Conservation (phyloP, 2,329 filamentous ascomycete genomes). For the Trichoderma brevicompactum region DNA sequence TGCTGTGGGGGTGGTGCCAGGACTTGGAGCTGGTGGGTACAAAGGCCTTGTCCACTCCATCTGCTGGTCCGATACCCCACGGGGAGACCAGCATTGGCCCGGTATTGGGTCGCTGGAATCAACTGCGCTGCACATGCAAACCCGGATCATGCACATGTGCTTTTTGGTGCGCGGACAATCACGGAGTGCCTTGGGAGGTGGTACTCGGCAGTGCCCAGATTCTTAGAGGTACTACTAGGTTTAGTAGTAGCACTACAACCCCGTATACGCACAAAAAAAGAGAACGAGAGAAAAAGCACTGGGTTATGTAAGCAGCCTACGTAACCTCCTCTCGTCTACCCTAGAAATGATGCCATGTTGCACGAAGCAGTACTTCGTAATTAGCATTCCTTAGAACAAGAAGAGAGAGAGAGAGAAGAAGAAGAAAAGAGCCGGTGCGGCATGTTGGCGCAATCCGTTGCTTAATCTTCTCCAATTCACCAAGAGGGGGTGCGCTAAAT, state of each 20-base stretch:
- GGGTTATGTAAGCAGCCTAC: too few relatives aligned
- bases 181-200: neutral
- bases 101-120: conserved; percentile 1
- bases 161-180: neutral
- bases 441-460: neutral
- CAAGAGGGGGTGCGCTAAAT: neutral
- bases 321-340: too few relatives aligned
- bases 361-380: too few relatives aligned
- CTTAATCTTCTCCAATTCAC: conserved; percentile 2
- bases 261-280: too few relatives aligned
- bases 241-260: too few relatives aligned
- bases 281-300: too few relatives aligned
- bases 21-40: conserved; percentile 12
- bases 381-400: neutral
- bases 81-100: conserved; percentile 13
- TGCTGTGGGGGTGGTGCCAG: neutral
- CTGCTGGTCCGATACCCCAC: conserved; percentile 2
- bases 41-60: neutral
- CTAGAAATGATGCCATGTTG: too few relatives aligned
- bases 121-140: neutral
- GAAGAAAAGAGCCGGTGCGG: neutral
- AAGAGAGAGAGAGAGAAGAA: neutral
- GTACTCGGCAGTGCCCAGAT: too few relatives aligned
- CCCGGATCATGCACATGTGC: conserved; percentile 5
- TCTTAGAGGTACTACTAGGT: too few relatives aligned